Conservation (phyloP, 495 filamentous ascomycete genomes). For the Letharia columbiana region DNA sequence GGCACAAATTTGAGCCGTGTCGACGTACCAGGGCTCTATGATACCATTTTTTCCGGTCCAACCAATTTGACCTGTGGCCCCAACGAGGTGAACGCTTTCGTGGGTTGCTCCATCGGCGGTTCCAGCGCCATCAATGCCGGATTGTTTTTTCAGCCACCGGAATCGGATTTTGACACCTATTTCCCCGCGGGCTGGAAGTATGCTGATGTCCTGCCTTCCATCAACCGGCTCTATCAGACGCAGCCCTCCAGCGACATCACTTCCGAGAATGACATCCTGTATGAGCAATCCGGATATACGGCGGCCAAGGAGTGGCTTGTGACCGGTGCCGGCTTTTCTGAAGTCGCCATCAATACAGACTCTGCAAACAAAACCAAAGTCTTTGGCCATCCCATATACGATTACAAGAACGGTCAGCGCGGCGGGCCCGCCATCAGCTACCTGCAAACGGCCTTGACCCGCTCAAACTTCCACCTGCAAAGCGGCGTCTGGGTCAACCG, state of each 20-base stretch:
- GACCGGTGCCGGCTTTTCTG: conserved; percentile 48
- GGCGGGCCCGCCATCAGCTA: conserved; percentile 69
- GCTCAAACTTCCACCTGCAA: conserved; percentile 59
- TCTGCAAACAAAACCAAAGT: conserved; percentile 60
- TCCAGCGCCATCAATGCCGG: conserved; percentile 69
- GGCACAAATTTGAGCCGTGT: conserved; percentile 64
- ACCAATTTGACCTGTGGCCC: conserved; percentile 49
- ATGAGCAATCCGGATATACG: conserved; percentile 58
- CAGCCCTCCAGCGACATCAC: conserved; percentile 64
- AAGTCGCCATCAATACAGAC: conserved; percentile 50
- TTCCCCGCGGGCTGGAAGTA: conserved; percentile 69
- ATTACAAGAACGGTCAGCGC: conserved; percentile 57
- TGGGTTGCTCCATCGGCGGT: conserved; percentile 53
- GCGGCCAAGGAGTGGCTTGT: conserved; percentile 50
- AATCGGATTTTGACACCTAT: conserved; percentile 61
- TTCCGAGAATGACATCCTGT: conserved; percentile 58
- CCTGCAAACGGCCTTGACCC: conserved; percentile 51
- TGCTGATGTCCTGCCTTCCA: conserved; percentile 49
- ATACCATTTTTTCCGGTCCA: conserved; percentile 57
- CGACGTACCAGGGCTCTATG: conserved; percentile 72
- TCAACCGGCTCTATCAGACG: conserved; percentile 52
- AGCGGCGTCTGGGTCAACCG: conserved; percentile 57
- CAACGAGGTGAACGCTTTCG: conserved; percentile 62
- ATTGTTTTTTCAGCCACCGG: conserved; percentile 44
- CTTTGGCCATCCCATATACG: conserved; percentile 59